These are phyloP conservation scores for Monosporascus sp. DNA, from an alignment of 2,329 filamentous ascomycete species.

Conservation along the genomic window DNA sequence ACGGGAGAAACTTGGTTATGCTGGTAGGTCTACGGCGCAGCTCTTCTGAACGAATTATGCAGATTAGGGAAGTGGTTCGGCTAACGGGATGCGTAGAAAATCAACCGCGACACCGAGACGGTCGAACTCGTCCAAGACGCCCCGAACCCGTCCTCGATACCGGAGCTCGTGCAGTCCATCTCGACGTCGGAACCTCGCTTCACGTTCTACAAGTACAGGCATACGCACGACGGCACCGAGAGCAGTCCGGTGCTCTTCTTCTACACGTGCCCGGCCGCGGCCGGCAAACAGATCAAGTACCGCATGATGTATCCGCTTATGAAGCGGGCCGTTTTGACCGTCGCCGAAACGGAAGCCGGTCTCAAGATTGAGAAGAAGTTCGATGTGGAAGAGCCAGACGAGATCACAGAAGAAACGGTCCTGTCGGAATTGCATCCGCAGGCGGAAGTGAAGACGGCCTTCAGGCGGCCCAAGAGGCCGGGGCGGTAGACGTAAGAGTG, in stretches of 20 bases:
- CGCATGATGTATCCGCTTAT: slow-evolving; percentile 78
- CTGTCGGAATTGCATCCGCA: slow-evolving; percentile 63
- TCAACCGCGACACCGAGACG: slow-evolving; percentile 64
- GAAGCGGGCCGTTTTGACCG: slow-evolving; percentile 59
- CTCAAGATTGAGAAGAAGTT: slow-evolving; percentile 65
- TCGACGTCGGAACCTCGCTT: slow-evolving; percentile 67
- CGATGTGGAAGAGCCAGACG: slow-evolving; percentile 60
- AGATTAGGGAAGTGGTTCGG: background rate
- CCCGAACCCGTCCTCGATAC: slow-evolving; percentile 46
- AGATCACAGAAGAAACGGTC: slow-evolving; percentile 64
- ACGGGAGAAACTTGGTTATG: slow-evolving; percentile 53
- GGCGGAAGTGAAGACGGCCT: slow-evolving; percentile 59
- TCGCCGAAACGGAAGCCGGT: slow-evolving; percentile 61
- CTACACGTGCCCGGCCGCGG: slow-evolving; percentile 69
- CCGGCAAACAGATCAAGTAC: slow-evolving; percentile 68
- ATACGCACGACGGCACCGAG: slow-evolving; percentile 47
- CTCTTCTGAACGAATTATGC: background rate
- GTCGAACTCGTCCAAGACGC: slow-evolving; percentile 58
- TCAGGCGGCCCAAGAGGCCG: slow-evolving; percentile 74
- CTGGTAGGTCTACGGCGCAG: slow-evolving; percentile 44
- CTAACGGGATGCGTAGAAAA: slow-evolving; percentile 45
- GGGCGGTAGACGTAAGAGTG: slow-evolving; percentile 44
- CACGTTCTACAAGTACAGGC: slow-evolving; percentile 66
- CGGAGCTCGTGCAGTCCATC: slow-evolving; percentile 54
- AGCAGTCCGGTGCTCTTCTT: slow-evolving; percentile 67